Conservation (phyloP, 108 stramenopile genomes). For the Cyclotella cryptica region DNA sequence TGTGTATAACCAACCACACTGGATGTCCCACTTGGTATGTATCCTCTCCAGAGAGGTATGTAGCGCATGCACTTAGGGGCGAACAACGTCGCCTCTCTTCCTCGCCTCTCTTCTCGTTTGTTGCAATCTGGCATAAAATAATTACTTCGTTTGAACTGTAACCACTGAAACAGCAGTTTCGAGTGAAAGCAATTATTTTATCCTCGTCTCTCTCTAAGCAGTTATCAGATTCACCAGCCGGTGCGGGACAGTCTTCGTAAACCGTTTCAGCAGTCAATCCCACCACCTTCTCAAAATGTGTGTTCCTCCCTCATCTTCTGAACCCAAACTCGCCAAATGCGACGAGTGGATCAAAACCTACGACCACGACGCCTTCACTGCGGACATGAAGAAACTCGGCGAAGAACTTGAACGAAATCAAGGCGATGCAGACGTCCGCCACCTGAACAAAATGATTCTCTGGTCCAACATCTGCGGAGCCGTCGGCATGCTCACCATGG, state of each 20-base stretch:
- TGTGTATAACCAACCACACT: no score
- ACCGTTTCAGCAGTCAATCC: no score
- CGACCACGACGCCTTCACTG: conserved; percentile 80
- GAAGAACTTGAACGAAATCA: conserved; percentile 78
- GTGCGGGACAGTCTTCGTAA: no score
- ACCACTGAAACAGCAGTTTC: no score
- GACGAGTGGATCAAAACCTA: conserved; percentile 86
- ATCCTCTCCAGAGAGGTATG: no score
- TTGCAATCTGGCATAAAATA: no score
- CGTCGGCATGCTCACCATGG: conserved; percentile 76
- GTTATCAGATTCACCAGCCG: no score
- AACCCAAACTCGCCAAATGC: conserved; percentile 49
- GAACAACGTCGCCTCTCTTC: no score
- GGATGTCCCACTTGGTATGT: neutral
- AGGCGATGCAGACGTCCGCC: conserved; percentile 84
- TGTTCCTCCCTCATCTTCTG: conserved; percentile 22
- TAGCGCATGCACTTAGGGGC: no score
- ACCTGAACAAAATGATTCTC: conserved; percentile 89
- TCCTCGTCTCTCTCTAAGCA: neutral
- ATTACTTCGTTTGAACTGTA: no score
- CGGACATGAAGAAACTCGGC: conserved; percentile 84
- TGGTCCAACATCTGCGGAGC: conserved; percentile 81
- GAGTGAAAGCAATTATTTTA: neutral
- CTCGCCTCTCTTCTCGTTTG: no score
- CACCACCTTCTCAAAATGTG: conserved; percentile 29